Conservation (phyloP, 805 yeast species). For the Teunomyces stri region DNA sequence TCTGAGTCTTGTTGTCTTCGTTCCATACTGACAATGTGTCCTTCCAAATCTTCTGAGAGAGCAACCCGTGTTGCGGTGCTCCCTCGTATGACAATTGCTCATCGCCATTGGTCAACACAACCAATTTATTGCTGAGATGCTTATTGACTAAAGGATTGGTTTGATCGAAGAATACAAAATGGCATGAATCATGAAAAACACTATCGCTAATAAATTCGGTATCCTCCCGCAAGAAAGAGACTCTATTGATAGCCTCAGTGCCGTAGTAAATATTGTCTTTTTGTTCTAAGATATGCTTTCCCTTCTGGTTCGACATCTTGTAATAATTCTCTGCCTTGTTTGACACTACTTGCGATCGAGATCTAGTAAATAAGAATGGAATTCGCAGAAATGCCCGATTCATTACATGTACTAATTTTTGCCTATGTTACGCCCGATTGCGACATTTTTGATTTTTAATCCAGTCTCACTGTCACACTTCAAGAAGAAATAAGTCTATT, state of each 20-base stretch:
- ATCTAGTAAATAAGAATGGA: neutral
- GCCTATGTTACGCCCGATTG: neutral
- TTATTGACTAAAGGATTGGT: slow-evolving; percentile 33
- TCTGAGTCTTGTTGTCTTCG: slow-evolving; percentile 30
- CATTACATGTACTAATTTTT: neutral
- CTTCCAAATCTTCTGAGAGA: slow-evolving; percentile 12
- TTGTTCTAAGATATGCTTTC: slow-evolving; percentile 8
- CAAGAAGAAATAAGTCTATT: neutral
- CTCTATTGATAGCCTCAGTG: slow-evolving; percentile 57
- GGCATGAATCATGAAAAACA: slow-evolving; percentile 43
- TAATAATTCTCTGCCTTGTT: slow-evolving; percentile 5
- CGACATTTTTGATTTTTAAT: slow-evolving; percentile 3
- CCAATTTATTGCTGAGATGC: slow-evolving; percentile 26
- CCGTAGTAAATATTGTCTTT: slow-evolving; percentile 36
- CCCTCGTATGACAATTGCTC: slow-evolving; percentile 25
- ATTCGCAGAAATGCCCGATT: neutral
- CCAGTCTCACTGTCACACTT: neutral
- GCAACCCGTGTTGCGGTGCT: slow-evolving; percentile 20
- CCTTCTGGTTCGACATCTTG: slow-evolving; percentile 9
- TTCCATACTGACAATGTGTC: slow-evolving; percentile 20
- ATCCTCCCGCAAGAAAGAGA: slow-evolving; percentile 62
- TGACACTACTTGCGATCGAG: neutral
- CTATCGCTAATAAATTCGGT: slow-evolving; percentile 47
- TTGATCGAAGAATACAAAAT: slow-evolving; percentile 44
- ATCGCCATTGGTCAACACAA: slow-evolving; percentile 35